Base-by-base conservation (phyloP, 140 eudicot species). In the Bidens hawaiensis region DNA sequence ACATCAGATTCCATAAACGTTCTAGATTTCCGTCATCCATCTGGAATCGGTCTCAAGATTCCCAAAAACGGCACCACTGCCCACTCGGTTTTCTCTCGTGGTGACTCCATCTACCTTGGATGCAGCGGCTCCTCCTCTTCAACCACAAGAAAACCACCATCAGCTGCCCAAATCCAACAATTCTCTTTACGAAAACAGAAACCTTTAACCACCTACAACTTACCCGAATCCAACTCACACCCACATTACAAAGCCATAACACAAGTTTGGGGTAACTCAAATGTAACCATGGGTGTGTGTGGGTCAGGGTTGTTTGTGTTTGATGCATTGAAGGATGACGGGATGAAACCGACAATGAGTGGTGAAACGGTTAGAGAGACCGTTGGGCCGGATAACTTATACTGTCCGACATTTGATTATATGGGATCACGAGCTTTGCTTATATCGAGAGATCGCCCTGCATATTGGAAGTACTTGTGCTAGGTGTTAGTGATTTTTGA, bases 231-330 rank as follows among this genome's bases (percentile, higher is more conserved):
- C 21, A 81, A 75, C 55, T 80, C 94, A 4, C 90, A 80, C 64
- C 60, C 76, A 26, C 79, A 77, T 60, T 75, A 80, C 79, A 85
- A 80, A 40, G 83, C 86, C 43, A 15, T 93, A 45, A 88, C 95
- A 25, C 99, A 93, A 81, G 99, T 93, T 22, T 93, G 96, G 96
- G 99, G 99, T 42, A 78, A 88, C 67, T 88, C 95, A 22, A 69
- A 60, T 48, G 45, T 72, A 28, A 83, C 83, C 68, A 93, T 88
- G 96, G 99, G 89, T 23, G 88, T 81, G 14, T 80, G 81, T 60
- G 94, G 99, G 2, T 73, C 74, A 14, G 96, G 96, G 17, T 60
- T 88, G 55, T 85, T 67, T 71, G 90, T 79, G 18, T 88, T 81
- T 54, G 96, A 93, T 62, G 75, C 87, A 3, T 61, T 63, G 22